Conservation (phyloP, 371 early-diverging fungal species). For the Mortierella sp. region DNA sequence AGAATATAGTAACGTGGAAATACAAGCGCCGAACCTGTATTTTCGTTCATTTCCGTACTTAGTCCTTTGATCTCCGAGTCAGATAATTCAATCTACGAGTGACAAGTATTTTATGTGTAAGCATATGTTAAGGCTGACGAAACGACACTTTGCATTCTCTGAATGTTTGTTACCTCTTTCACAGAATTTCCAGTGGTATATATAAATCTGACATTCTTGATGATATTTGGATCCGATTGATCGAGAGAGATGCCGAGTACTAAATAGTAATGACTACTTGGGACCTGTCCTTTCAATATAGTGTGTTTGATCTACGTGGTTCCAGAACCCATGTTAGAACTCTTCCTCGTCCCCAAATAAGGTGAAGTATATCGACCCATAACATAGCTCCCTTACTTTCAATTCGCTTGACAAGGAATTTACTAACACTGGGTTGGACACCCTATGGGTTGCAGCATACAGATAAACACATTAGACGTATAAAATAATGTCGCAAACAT, state of each 20-base stretch:
- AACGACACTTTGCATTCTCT: too few relatives aligned
- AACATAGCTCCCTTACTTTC: too few relatives aligned
- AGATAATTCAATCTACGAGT: not conserved
- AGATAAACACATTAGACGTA: too few relatives aligned
- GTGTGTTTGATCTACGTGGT: not conserved
- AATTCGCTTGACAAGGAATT: too few relatives aligned
- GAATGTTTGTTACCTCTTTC: not conserved
- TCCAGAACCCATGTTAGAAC: not conserved
- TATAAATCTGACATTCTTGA: not conserved
- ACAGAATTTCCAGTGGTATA: not conserved
- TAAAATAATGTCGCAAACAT: too few relatives aligned
- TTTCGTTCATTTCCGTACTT: too few relatives aligned
- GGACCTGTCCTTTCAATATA: not conserved
- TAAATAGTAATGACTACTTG: not conserved
- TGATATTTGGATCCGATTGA: not conserved
- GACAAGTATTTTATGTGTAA: not conserved
- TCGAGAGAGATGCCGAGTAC: not conserved
- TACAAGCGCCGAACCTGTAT: too few relatives aligned
- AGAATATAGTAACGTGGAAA: too few relatives aligned
- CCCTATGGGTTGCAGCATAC: too few relatives aligned
- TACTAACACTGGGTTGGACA: too few relatives aligned
- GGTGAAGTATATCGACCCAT: too few relatives aligned
- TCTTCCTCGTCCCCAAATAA: too few relatives aligned
- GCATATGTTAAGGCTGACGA: not conserved
- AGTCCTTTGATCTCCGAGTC: not conserved